phyloP scores from a whole-genome alignment of 208 protist genomes.

The Leishmania turanica region DNA sequence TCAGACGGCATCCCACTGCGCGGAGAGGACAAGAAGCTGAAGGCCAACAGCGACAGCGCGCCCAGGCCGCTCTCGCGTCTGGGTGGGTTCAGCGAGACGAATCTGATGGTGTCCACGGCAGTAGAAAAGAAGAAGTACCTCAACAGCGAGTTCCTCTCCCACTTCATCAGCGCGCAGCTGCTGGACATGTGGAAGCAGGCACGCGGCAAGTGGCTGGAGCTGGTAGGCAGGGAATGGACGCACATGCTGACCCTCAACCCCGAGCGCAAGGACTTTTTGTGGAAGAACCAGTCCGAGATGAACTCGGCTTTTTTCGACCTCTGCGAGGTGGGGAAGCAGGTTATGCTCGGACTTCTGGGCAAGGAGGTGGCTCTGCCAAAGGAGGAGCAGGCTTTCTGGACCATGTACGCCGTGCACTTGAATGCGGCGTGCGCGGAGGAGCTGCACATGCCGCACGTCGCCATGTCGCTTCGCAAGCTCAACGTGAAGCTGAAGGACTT shows the following conservation, averaged over 20 bases:
- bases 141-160: slow-evolving; percentile 40
- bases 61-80: slow-evolving; percentile 19
- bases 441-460: slow-evolving; percentile 63
- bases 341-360: slow-evolving; percentile 67
- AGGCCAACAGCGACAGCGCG: slow-evolving; percentile 24
- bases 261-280: slow-evolving; percentile 63
- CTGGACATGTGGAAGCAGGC: slow-evolving; percentile 66
- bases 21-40: slow-evolving; percentile 37
- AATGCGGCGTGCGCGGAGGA: slow-evolving; percentile 44
- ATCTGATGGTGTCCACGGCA: slow-evolving; percentile 31
- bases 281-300: slow-evolving; percentile 87
- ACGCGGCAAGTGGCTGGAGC: slow-evolving; percentile 56
- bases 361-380: slow-evolving; percentile 46
- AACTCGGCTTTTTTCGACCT: slow-evolving; percentile 88
- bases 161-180: slow-evolving; percentile 47
- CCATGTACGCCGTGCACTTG: slow-evolving; percentile 70
- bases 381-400: slow-evolving; percentile 81
- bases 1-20: slow-evolving; percentile 59
- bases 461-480: slow-evolving; percentile 83
- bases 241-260: slow-evolving; percentile 41
- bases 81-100: slow-evolving; percentile 67
- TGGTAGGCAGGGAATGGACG: slow-evolving; percentile 69
- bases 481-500: slow-evolving; percentile 94
- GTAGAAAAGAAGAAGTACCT: slow-evolving; percentile 51
- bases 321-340: slow-evolving; percentile 84